A percentile compares a stretch with the other conserved stretches of the same genome.
Evolutionary conservation across 768 basidiomycete genomes (phyloP).

Genomic region (Ramaria sp.): DNA sequence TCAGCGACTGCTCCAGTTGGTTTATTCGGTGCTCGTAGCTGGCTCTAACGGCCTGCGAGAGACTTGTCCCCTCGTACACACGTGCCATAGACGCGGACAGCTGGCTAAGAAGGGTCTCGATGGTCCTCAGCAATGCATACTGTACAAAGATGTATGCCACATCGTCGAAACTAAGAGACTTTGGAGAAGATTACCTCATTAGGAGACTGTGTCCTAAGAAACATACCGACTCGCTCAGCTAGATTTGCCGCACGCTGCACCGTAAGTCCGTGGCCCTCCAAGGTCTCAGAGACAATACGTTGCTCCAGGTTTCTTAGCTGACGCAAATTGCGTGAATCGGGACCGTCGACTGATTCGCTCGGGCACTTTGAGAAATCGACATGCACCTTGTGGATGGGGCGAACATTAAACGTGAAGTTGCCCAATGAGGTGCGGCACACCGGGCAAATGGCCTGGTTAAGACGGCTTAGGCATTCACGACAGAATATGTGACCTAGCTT

Average conservation of each 20-base stretch:
- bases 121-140: not conserved
- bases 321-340: not conserved
- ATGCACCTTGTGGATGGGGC: not conserved
- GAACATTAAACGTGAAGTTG: not conserved
- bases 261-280: not conserved
- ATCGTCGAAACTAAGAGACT: not conserved
- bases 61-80: not conserved
- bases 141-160: not conserved
- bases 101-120: not conserved
- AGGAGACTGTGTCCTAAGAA: not conserved
- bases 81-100: not conserved
- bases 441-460: not conserved
- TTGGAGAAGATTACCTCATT: not conserved
- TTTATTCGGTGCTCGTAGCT: constrained; percentile 4
- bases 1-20: not conserved
- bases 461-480: not conserved
- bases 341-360: not conserved
- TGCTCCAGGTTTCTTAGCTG: not conserved
- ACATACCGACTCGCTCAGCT: not conserved
- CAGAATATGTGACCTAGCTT: constrained; percentile 4
- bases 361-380: not conserved
- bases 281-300: not conserved
- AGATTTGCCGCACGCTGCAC: not conserved
- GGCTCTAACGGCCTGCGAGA: not conserved
- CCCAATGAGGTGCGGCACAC: not conserved